Percentiles rank a stretch among this genome's conserved stretches.
These are phyloP conservation scores for Buddleja alternifolia DNA, from an alignment of 257 asterid genomes.

Conservation along the genomic window DNA sequence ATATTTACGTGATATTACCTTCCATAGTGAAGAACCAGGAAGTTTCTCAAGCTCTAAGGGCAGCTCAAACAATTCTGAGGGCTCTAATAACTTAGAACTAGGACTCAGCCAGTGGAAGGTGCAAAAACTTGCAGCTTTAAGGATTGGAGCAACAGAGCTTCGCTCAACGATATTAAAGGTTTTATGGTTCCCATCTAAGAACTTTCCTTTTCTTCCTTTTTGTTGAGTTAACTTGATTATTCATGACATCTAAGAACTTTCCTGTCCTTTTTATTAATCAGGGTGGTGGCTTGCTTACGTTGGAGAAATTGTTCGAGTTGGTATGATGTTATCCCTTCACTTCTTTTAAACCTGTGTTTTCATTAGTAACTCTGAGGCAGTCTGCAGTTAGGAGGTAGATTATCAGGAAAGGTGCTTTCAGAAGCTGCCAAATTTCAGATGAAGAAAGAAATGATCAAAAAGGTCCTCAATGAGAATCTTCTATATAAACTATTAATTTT, in stretches of 20 bases:
- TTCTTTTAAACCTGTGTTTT: slow-evolving; percentile 24
- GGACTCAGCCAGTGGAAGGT: slow-evolving; percentile 90
- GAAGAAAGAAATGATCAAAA: slow-evolving; percentile 62
- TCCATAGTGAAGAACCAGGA: slow-evolving; percentile 58
- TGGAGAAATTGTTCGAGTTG: slow-evolving; percentile 69
- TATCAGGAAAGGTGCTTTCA: slow-evolving; percentile 72
- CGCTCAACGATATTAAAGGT: slow-evolving; percentile 78
- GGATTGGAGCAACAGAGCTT: slow-evolving; percentile 72
- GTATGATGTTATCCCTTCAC: slow-evolving; percentile 46
- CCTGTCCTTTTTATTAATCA: slow-evolving; percentile 38
- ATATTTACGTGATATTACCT: slow-evolving; percentile 27
- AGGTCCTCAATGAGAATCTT: slow-evolving; percentile 52
- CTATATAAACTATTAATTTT: slow-evolving; percentile 21
- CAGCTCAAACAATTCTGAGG: slow-evolving; percentile 44
- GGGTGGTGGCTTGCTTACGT: slow-evolving; percentile 92
- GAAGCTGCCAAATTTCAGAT: slow-evolving; percentile 85
- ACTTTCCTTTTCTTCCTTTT: slow-evolving; percentile 18
- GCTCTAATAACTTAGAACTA: slow-evolving; percentile 52
- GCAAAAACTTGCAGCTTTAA: slow-evolving; percentile 73
- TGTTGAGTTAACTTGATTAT: slow-evolving; percentile 16
- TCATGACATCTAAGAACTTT: too few relatives aligned
- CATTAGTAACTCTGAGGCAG: slow-evolving; percentile 28
- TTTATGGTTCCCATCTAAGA: slow-evolving; percentile 24
- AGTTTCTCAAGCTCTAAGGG: slow-evolving; percentile 44
- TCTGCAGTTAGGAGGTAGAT: slow-evolving; percentile 73